Conservation (phyloP, 2,329 filamentous ascomycete species). For the Phialophora tarda region DNA sequence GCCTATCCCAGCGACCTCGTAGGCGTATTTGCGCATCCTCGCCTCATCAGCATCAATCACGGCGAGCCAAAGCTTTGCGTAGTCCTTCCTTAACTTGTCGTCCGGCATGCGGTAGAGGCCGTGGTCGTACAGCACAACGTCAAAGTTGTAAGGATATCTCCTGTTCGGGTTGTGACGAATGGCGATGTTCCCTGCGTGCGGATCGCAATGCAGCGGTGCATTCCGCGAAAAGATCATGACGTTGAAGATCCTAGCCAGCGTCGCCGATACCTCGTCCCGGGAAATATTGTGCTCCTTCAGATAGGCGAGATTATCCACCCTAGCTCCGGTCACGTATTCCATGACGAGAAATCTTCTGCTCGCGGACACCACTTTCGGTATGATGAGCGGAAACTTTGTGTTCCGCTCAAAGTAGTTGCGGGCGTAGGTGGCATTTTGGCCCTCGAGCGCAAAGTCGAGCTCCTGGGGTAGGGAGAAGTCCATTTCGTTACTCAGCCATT, state of each 20-base stretch:
- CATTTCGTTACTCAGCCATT: slow-evolving; percentile 95
- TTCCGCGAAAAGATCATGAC: slow-evolving; percentile 97
- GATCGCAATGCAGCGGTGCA: slow-evolving; percentile 93
- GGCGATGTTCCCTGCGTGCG: slow-evolving; percentile 94
- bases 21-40: slow-evolving; percentile 84
- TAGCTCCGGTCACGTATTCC: slow-evolving; percentile 85
- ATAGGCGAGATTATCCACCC: slow-evolving; percentile 86
- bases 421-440: slow-evolving; percentile 78
- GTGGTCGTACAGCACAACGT: slow-evolving; percentile 95
- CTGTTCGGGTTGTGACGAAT: slow-evolving; percentile 75
- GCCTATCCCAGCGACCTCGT: slow-evolving; percentile 84
- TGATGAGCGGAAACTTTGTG: slow-evolving; percentile 77
- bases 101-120: slow-evolving; percentile 95
- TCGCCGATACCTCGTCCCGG: slow-evolving; percentile 91
- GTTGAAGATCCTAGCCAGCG: slow-evolving; percentile 91
- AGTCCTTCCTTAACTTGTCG: slow-evolving; percentile 74
- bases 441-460: slow-evolving; percentile 86
- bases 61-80: slow-evolving; percentile 96
- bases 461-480: slow-evolving; percentile 88
- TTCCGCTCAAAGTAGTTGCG: slow-evolving; percentile 79
- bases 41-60: slow-evolving; percentile 87
- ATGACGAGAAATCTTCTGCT: slow-evolving; percentile 90
- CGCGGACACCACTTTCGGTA: slow-evolving; percentile 89
- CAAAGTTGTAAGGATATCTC: slow-evolving; percentile 74
- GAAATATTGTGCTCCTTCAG: slow-evolving; percentile 86